Evolutionary conservation across 352 stramenopile genomes (phyloP), one percentile per base, ranked within the genome.

Genomic region (Blastocystis sp.): DNA sequence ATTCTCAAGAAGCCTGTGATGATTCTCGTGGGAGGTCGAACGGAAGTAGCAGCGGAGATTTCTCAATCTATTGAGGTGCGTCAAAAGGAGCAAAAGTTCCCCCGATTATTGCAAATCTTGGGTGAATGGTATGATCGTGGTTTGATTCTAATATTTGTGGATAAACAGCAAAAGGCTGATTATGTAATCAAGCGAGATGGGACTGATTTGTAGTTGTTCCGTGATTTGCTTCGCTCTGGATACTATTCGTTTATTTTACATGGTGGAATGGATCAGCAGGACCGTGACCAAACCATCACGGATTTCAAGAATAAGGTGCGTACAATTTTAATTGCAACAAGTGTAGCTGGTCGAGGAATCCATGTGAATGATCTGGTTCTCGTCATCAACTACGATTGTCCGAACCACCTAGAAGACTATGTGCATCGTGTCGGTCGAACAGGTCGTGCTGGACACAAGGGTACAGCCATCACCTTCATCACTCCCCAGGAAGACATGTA

Each of bases 331-430:
- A 93, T 96, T 18, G 93, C 96, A 39, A 99, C 97, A 9, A 96
- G 93, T 50, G 97, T 99, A 55, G 97, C 97, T 82, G 96, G 95
- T 64, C 94, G 98, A 70, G 98, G 98, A 81, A 93, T 99, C 55
- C 97, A 99, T 90, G 97, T 99, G 45, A 97, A 98, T 63, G 95
- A 98, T 70, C 94, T 98, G 75, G 93, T 96, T 50, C 96, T 98
- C 90, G 98, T 99, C 43, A 97, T 99, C 90, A 99, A 99, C 92
- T 99, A 98, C 91, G 96, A 98, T 68, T 98, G 95, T 68, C 98
- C 98, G 0, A 99, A 99, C 91, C 97, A 99, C 91, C 92, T 99
- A 62, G 98, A 99, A 93, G 97, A 99, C 90, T 99, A 99, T 90
- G 96, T 99, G 1, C 98, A 99, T 92, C 95, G 97, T 43, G 96